Evolutionary conservation across 2,329 filamentous ascomycete species (phyloP).

Genomic region (Fusarium pseudocircinatum): DNA sequence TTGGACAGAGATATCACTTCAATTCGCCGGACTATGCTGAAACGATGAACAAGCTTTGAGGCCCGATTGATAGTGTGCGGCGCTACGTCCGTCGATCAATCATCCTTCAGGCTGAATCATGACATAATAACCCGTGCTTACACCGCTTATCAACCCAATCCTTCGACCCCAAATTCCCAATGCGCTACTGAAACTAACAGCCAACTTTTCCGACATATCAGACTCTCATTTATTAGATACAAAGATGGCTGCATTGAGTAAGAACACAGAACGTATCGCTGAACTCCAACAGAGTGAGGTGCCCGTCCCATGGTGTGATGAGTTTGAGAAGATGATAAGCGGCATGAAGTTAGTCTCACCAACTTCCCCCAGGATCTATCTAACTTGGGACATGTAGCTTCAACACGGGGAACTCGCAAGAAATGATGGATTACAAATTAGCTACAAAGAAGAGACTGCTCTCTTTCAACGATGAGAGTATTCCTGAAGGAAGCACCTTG

Average conservation of each 20-base stretch:
- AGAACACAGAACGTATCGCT: background rate
- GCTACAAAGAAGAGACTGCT: background rate
- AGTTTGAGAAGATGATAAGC: conserved; percentile 24
- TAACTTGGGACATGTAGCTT: background rate
- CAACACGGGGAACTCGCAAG: background rate
- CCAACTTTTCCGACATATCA: background rate
- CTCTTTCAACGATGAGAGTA: conserved; percentile 1
- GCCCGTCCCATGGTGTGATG: conserved; percentile 13
- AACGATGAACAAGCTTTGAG: background rate
- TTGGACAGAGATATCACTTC: background rate
- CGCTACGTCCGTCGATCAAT: background rate
- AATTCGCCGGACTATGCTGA: background rate
- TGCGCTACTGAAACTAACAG: background rate
- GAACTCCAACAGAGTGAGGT: conserved; percentile 1
- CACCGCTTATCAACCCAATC: background rate
- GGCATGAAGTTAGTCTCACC: background rate
- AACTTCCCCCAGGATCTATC: no score
- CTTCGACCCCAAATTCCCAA: background rate
- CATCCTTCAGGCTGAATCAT: background rate
- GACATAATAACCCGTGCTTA: background rate
- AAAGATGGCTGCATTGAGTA: conserved; percentile 3
- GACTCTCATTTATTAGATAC: background rate
- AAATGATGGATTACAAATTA: background rate
- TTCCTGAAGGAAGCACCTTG: background rate
- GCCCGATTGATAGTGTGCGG: background rate